These are phyloP conservation scores for Prinsepia uniflora DNA, from an alignment of 306 rosid genomes.

Conservation along the genomic window DNA sequence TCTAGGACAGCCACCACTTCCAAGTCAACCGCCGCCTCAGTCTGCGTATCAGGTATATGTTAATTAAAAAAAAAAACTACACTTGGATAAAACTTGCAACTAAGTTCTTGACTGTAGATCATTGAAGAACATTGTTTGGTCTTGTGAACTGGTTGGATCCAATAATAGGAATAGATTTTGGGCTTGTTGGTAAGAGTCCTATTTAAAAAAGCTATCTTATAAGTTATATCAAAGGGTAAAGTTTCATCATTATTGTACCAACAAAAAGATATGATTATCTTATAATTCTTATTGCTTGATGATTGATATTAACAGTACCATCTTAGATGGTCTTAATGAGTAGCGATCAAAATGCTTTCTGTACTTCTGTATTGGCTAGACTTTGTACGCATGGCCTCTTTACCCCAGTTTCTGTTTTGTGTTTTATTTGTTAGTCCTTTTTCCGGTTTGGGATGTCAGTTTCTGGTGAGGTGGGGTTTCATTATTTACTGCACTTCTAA, in stretches of 20 bases:
- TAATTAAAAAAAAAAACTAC: not conserved
- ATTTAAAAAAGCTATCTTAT: not conserved
- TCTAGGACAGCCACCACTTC: slow-evolving; percentile 57
- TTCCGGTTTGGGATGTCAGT: not conserved
- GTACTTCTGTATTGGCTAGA: not conserved
- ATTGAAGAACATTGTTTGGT: not conserved
- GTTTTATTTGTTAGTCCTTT: not conserved
- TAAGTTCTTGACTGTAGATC: not conserved
- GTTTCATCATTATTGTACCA: not conserved
- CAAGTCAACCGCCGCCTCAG: slow-evolving; percentile 67
- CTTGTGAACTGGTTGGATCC: not conserved
- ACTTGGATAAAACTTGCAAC: not conserved
- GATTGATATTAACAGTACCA: too few relatives aligned
- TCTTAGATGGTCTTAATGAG: too few relatives aligned
- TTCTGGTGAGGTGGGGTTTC: not conserved
- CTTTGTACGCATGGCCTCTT: not conserved
- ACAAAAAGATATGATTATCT: too few relatives aligned
- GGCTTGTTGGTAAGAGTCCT: not conserved
- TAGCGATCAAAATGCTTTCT: too few relatives aligned
- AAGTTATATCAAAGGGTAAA: not conserved
- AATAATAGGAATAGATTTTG: not conserved
- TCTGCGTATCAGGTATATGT: slow-evolving; percentile 65
- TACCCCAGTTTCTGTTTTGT: not conserved
- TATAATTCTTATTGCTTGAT: too few relatives aligned
- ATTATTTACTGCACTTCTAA: not conserved